Evolutionary conservation across 108 stramenopile species (phyloP).

Genomic region (Cyclostephanos tholiformis): DNA sequence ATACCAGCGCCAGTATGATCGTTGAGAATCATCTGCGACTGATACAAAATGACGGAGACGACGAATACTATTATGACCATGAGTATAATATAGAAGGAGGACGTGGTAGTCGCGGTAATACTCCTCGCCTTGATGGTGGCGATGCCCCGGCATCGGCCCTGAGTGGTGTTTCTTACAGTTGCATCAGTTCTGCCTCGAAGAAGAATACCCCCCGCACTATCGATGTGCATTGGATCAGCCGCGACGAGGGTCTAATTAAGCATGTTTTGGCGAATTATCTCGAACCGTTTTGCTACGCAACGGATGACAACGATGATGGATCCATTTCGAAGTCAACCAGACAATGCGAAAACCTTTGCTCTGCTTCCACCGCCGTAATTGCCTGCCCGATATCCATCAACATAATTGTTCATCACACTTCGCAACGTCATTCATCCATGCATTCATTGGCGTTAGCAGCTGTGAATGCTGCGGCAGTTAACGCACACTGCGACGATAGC

Average conservation of each 20-base stretch:
- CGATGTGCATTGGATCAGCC: conserved; percentile 35
- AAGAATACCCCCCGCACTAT: not conserved
- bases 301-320: not conserved
- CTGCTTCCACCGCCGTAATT: not conserved
- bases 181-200: no score
- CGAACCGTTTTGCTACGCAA: conserved; percentile 5
- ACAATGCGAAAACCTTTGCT: not conserved
- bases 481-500: not conserved
- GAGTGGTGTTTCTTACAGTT: not conserved
- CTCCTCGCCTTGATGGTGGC: not conserved
- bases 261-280: conserved; percentile 27
- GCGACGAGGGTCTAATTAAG: conserved; percentile 36
- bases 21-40: conserved; percentile 7
- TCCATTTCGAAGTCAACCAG: not conserved
- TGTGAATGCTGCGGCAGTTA: not conserved
- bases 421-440: not conserved
- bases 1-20: not conserved
- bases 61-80: not conserved
- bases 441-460: not conserved
- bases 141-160: not conserved
- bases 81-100: not conserved
- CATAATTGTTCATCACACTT: conserved; percentile 26
- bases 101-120: not conserved
- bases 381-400: conserved; percentile 17
- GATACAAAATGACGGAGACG: conserved; percentile 10